Percentiles rank a stretch among this genome's conserved stretches.
phyloP scores from a whole-genome alignment of 148 eudicot species.

The Amaranthus cruentus region DNA sequence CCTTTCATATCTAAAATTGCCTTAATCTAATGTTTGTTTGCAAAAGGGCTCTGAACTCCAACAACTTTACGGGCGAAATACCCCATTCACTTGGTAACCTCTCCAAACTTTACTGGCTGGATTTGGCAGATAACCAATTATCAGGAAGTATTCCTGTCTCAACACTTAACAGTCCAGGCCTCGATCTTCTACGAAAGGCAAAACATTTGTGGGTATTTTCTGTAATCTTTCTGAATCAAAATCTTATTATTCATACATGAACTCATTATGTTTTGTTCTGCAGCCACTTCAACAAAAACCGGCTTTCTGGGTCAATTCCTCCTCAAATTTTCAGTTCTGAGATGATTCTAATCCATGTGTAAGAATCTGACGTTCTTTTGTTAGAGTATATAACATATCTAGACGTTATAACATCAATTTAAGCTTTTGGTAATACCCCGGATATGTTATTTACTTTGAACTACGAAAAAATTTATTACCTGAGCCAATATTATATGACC shows the following conservation, averaged over 20 bases:
- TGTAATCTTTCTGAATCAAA: background rate
- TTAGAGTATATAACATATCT: too few species aligned
- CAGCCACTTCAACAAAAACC: constrained; percentile 91
- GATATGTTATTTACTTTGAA: too few species aligned
- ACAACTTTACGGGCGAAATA: constrained; percentile 71
- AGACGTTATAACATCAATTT: too few species aligned
- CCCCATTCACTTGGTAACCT: constrained; percentile 79
- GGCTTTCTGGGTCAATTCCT: constrained; percentile 74
- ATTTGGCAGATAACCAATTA: constrained; percentile 76
- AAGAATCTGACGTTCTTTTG: constrained; percentile 24
- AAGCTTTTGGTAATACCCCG: too few species aligned
- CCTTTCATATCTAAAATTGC: background rate
- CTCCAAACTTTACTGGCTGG: constrained; percentile 79
- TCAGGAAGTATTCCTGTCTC: constrained; percentile 77
- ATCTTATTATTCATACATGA: background rate
- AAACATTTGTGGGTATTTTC: constrained; percentile 73
- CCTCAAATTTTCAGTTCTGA: constrained; percentile 58
- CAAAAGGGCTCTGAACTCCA: constrained; percentile 75
- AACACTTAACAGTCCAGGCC: constrained; percentile 46
- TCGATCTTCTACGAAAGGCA: constrained; percentile 61
- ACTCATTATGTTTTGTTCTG: constrained; percentile 15
- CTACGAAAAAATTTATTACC: too few species aligned
- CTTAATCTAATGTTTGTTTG: background rate
- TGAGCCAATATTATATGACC: too few species aligned
- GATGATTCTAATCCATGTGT: constrained; percentile 76